These are phyloP conservation scores for Pulveroboletus sp. DNA, from an alignment of 768 basidiomycete genomes.

Conservation along the genomic window DNA sequence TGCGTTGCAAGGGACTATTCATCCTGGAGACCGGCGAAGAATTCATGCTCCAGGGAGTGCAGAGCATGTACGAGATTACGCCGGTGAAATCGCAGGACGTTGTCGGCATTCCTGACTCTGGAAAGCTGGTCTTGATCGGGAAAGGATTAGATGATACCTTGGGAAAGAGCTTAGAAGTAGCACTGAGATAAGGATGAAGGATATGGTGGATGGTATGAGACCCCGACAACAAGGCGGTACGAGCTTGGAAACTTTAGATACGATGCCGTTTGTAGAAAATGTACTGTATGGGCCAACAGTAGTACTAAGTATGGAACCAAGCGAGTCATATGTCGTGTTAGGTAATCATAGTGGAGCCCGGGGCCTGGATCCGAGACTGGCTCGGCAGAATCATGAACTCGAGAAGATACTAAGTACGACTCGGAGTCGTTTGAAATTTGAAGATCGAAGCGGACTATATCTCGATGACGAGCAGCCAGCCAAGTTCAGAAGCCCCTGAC, in stretches of 20 bases:
- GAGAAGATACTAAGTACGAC: too few relatives aligned
- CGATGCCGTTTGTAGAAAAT: too few relatives aligned
- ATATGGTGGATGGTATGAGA: background rate
- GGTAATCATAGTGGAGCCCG: too few relatives aligned
- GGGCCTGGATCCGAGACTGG: too few relatives aligned
- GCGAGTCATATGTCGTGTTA: too few relatives aligned
- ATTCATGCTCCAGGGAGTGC: constrained; percentile 87
- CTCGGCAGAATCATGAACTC: too few relatives aligned
- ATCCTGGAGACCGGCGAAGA: constrained; percentile 48
- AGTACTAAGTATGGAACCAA: too few relatives aligned
- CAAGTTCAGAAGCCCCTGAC: constrained; percentile 21
- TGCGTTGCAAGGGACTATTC: constrained; percentile 90
- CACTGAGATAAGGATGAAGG: constrained; percentile 6
- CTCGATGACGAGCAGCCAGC: constrained; percentile 20
- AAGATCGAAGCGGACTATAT: constrained; percentile 4
- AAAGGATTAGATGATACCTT: constrained; percentile 65
- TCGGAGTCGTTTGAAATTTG: too few relatives aligned
- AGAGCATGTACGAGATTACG: constrained; percentile 82
- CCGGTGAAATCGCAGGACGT: constrained; percentile 38
- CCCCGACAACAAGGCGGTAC: too few relatives aligned
- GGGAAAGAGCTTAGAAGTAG: constrained; percentile 48
- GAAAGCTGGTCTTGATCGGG: constrained; percentile 88
- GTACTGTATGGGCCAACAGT: too few relatives aligned
- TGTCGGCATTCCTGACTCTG: constrained; percentile 54
- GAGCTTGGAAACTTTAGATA: too few relatives aligned